Conservation (phyloP, 2,329 filamentous ascomycete species). For the Scedosporium apiospermum region DNA sequence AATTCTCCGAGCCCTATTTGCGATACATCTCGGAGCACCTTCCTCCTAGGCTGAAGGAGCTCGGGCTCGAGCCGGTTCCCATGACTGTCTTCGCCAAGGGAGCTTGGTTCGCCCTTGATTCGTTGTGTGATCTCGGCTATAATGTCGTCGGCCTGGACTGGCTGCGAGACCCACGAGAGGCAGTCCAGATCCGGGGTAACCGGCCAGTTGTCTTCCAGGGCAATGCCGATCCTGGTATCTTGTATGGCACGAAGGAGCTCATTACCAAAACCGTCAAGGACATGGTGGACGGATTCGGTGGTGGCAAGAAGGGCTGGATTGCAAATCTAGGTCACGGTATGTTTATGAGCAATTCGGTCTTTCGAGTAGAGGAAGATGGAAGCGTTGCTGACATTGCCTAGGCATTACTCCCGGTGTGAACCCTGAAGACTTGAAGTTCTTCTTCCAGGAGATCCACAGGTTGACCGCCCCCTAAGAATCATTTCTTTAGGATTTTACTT, state of each 20-base stretch:
- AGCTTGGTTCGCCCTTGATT: constrained; percentile 88
- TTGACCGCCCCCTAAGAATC: constrained; percentile 35
- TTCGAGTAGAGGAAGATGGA: constrained; percentile 2
- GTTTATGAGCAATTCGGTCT: constrained; percentile 17
- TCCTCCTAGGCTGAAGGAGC: constrained; percentile 61
- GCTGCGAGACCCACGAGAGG: constrained; percentile 81
- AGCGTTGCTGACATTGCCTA: constrained; percentile 22
- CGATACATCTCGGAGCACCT: constrained; percentile 74
- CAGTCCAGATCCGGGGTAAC: constrained; percentile 68
- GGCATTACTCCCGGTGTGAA: constrained; percentile 92
- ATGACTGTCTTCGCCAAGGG: constrained; percentile 99
- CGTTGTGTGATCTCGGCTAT: constrained; percentile 80
- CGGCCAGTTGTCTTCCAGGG: constrained; percentile 75
- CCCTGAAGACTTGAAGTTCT: constrained; percentile 87
- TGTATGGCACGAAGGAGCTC: constrained; percentile 74
- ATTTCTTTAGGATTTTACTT: not conserved
- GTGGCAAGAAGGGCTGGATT: constrained; percentile 81
- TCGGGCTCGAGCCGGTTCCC: constrained; percentile 71
- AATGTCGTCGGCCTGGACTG: constrained; percentile 92
- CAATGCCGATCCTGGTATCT: constrained; percentile 86
- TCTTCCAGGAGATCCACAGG: constrained; percentile 84
- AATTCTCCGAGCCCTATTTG: constrained; percentile 81
- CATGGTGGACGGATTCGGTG: constrained; percentile 80
- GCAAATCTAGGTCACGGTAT: constrained; percentile 90
- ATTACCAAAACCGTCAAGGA: constrained; percentile 76